Evolutionary conservation across 495 filamentous ascomycete genomes (phyloP), one percentile per base, ranked within the genome.

Genomic region (Penicillium maclennaniae): DNA sequence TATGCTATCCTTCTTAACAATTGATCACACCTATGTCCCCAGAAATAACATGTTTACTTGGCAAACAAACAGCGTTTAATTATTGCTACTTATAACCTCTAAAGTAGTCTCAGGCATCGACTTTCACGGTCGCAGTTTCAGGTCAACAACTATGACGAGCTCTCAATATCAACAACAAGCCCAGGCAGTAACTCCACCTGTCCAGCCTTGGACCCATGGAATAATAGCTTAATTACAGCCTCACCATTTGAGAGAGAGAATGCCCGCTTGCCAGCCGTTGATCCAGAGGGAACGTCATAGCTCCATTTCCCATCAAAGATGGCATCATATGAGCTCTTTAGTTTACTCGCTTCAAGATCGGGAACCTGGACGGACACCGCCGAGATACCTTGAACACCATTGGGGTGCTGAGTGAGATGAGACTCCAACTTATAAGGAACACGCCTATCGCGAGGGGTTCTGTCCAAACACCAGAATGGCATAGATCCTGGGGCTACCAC

Each of bases 391-490:
- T 14, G 5, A 3, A 34, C 31, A 34, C 31, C 31, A 12, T 14
- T 34, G 10, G 31, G 31, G 14, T 34, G 31, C 15, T 34, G 31
- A 12, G 31, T 34, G 10, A 34, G 31, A 34, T 34, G 41, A 7
- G 50, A 27, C 21, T 57, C 51, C 19, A 27, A 45, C 42, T 58
- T 17, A 39, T 61, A 62, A 10, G 60, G 60, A 14, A 62, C 60
- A 28, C 60, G 60, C 20, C 43, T 39, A 8, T 15, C 45, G 2
- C 60, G 43, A 40, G 60, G 60, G 6, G 60, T 62, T 38, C 45
- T 42, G 21, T 62, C 60, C 21, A 62, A 40, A 49, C 60, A 62
- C 60, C 60, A 62, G 21, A 62, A 62, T 5, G 60, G 60, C 16
- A 59, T n/a, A 19, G 9, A 34, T n/a, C 60, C 60, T 0, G 53